phyloP scores from a whole-genome alignment of 1,284 basidiomycete genomes.

The Waitea zeae region DNA sequence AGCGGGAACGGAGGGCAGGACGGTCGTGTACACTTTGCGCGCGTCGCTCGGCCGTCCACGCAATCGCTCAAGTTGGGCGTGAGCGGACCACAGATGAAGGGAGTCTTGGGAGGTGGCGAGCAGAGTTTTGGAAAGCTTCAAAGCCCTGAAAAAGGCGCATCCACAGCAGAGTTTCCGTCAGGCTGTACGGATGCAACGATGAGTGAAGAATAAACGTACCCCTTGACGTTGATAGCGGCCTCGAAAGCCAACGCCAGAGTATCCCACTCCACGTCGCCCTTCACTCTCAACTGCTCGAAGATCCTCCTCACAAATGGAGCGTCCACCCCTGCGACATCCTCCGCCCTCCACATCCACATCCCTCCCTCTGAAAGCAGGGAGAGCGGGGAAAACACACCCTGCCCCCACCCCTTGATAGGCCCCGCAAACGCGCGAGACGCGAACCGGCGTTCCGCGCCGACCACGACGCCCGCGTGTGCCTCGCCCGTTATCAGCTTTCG shows the following conservation, averaged over 20 bases:
- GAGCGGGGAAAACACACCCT: slow-evolving; percentile 31
- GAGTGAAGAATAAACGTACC: slow-evolving; percentile 19
- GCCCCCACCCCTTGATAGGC: slow-evolving; percentile 47
- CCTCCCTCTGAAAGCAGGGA: slow-evolving; percentile 18
- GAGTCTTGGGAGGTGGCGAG: slow-evolving; percentile 51
- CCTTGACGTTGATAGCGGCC: slow-evolving; percentile 38
- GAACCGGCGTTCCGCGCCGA: slow-evolving; percentile 49
- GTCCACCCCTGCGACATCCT: slow-evolving; percentile 30
- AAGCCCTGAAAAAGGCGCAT: slow-evolving; percentile 35
- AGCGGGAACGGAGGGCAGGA: slow-evolving; percentile 27
- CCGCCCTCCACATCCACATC: slow-evolving; percentile 15
- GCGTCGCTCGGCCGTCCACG: slow-evolving; percentile 59
- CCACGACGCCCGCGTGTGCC: slow-evolving; percentile 39
- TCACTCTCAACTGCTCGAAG: slow-evolving; percentile 34
- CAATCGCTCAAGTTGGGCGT: slow-evolving; percentile 65
- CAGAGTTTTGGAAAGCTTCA: slow-evolving; percentile 57
- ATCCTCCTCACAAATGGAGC: slow-evolving; percentile 29
- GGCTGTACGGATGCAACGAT: slow-evolving; percentile 4
- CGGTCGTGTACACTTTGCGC: slow-evolving; percentile 68
- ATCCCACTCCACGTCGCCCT: slow-evolving; percentile 46
- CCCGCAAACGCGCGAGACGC: slow-evolving; percentile 30
- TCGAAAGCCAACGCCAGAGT: slow-evolving; percentile 49
- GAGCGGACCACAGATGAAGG: slow-evolving; percentile 60
- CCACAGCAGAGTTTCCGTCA: no score
- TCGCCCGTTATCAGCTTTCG: slow-evolving; percentile 31